Base-by-base conservation (phyloP, 139 green algal genomes). In the Coccomyxa sp. region DNA sequence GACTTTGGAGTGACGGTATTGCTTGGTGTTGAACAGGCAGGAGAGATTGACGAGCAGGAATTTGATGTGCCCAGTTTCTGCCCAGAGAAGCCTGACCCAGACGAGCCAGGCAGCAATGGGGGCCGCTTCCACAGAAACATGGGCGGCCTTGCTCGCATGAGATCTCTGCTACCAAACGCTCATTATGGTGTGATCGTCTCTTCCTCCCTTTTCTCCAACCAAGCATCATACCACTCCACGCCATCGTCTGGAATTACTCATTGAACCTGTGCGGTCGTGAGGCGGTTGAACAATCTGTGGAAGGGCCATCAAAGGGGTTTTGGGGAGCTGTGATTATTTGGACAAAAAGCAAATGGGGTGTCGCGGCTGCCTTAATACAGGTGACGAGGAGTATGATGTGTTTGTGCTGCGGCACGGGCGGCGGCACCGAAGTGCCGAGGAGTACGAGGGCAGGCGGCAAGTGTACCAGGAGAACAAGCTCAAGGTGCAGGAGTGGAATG, bases 401-500 rank as follows among this genome's bases (percentile, higher is more conserved):
- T 91, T 88, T 71, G 77, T 81, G 45, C 88, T 91, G 67, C 67
- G 76, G 18, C 71, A 85, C 60, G 90, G 88, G 67, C 82, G 88
- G 17, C 79, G 88, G 11, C 90, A 93, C 85, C 28, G 27, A 32
- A 84, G 31, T 16, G 30, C 1, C 27, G 63, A 30, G 32, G 86
- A 92, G 45, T 93, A 93, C 82, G n/a, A 78, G 0, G 59, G 67
- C 3, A 82, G 90, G 1, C 25, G 18, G 1, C 83, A 82, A 28
- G 82, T 80, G 58, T 92, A 89, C 76, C 21, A 82, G 13, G 76
- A 80, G 14, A 89, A 83, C 82, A 32, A 28, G 45, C 59, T 60
- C 15, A 85, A 85, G 81, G 85, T 93, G 32, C 17, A 84, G 77
- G 28, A 45, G 68, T 79, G 67, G 67, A 87, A 86, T 76, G 76